These are phyloP conservation scores for Coniochaeta prunicola DNA, from an alignment of 2,329 filamentous ascomycete genomes.

Conservation along the genomic window DNA sequence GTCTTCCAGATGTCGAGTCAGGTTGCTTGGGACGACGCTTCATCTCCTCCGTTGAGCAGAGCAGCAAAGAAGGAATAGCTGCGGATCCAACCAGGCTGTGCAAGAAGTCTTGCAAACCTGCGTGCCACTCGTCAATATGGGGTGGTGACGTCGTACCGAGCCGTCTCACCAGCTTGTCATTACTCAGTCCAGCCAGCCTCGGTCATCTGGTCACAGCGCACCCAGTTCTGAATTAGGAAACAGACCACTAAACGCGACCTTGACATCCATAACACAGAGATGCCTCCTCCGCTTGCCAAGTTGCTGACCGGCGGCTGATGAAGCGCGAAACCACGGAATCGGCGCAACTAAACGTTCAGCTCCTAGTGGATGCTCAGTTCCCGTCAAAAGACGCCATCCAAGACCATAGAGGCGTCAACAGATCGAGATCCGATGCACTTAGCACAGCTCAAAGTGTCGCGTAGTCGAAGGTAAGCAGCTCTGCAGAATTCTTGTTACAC, in stretches of 20 bases:
- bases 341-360: neutral
- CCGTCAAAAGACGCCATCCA: neutral
- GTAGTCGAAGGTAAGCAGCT: neutral
- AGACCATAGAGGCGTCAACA: neutral
- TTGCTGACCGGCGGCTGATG: neutral
- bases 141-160: neutral
- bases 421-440: neutral
- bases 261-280: too few relatives aligned
- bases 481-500: neutral
- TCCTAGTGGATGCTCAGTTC: neutral
- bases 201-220: neutral
- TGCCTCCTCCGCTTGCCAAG: neutral
- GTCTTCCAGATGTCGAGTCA: neutral
- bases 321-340: neutral
- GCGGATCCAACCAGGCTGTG: neutral
- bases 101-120: neutral
- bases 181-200: neutral
- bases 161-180: neutral
- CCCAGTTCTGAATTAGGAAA: neutral
- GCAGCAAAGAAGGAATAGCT: neutral
- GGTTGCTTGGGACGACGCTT: neutral
- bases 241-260: neutral
- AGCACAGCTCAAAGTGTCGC: neutral
- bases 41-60: neutral
- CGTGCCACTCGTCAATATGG: neutral